Conservation (phyloP, 805 yeast species). For the Metschnikowia corniflorae region DNA sequence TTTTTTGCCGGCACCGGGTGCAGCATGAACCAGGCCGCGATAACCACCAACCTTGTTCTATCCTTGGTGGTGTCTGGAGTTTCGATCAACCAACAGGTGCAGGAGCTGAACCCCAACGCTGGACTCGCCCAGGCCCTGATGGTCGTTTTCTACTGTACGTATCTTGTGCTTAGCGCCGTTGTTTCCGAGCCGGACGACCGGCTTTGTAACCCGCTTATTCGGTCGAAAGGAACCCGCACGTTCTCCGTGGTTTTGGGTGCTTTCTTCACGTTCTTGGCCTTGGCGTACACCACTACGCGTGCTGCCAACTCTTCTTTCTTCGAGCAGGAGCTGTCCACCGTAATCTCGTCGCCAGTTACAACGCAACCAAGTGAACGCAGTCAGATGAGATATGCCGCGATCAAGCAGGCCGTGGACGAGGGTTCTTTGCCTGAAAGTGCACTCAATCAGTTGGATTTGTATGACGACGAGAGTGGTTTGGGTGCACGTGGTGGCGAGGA, state of each 20-base stretch:
- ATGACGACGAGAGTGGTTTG: slow-evolving; percentile 35
- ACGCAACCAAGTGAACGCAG: slow-evolving; percentile 45
- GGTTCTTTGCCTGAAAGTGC: slow-evolving; percentile 96
- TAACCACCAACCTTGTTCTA: slow-evolving; percentile 68
- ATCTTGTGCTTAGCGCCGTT: slow-evolving; percentile 86
- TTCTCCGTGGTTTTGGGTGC: slow-evolving; percentile 88
- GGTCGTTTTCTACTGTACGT: slow-evolving; percentile 92
- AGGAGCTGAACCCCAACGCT: slow-evolving; percentile 90
- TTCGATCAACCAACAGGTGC: slow-evolving; percentile 78
- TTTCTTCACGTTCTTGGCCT: slow-evolving; percentile 86
- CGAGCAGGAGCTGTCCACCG: slow-evolving; percentile 29
- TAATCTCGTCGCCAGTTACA: slow-evolving; percentile 41
- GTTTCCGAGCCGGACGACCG: slow-evolving; percentile 95
- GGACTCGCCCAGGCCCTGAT: slow-evolving; percentile 96
- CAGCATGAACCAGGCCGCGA: slow-evolving; percentile 84
- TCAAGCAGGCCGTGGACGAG: slow-evolving; percentile 91
- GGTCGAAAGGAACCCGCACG: slow-evolving; percentile 88
- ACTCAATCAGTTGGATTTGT: slow-evolving; percentile 65
- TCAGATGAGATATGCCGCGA: slow-evolving; percentile 81
- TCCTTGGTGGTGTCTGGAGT: slow-evolving; percentile 60
- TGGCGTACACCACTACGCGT: slow-evolving; percentile 94
- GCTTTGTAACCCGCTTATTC: slow-evolving; percentile 84
- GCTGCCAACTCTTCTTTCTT: slow-evolving; percentile 73
- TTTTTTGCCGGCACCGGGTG: slow-evolving; percentile 82
- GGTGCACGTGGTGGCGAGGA: slow-evolving; percentile 60